Evolutionary conservation across 305 asterid genomes (phyloP).

Genomic region (Solanum aculeatissimum): DNA sequence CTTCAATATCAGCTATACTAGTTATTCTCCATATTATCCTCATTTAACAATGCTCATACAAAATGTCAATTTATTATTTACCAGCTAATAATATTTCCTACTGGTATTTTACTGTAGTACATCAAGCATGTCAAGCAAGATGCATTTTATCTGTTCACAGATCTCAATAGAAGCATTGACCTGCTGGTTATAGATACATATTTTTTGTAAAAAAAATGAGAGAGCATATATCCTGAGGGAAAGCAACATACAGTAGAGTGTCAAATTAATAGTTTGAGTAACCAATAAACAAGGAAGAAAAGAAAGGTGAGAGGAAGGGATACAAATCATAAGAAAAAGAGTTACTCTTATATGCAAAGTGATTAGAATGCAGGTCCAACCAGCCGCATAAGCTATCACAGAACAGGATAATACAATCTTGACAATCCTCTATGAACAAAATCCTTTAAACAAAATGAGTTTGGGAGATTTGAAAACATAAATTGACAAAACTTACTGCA

Average conservation of each 20-base stretch:
- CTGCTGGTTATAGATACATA: background rate
- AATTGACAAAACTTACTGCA: slow-evolving; percentile 43
- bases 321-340: background rate
- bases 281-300: background rate
- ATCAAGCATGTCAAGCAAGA: background rate
- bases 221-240: background rate
- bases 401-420: background rate
- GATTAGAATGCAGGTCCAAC: background rate
- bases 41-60: background rate
- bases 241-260: background rate
- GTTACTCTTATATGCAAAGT: background rate
- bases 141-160: background rate
- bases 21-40: background rate
- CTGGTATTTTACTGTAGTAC: background rate
- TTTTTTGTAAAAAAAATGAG: background rate
- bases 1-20: background rate
- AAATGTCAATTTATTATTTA: background rate
- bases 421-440: background rate
- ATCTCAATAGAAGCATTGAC: background rate
- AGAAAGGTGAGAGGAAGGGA: background rate
- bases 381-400: background rate
- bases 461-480: background rate
- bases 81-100: background rate
- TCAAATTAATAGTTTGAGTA: background rate
- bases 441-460: background rate